Evolutionary conservation across 805 yeast genomes (phyloP).

Genomic region (Wickerhamiella lipophila): DNA sequence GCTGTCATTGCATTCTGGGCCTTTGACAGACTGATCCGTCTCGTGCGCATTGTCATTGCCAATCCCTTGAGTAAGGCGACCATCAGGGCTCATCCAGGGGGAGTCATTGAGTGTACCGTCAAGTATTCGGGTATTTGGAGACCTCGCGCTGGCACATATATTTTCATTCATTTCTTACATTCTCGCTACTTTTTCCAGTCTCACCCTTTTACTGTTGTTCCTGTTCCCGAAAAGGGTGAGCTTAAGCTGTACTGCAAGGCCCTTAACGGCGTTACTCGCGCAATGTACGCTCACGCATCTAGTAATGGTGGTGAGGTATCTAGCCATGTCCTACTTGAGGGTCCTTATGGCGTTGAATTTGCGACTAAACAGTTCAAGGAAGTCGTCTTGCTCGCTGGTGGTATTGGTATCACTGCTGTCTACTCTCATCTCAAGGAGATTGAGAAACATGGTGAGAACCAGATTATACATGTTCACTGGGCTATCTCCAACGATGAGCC

Average conservation of each 20-base stretch:
- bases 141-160: conserved; percentile 30
- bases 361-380: conserved; percentile 32
- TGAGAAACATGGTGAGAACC: conserved; percentile 12
- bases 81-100: conserved; percentile 4
- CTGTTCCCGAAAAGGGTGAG: conserved; percentile 9
- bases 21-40: conserved; percentile 48
- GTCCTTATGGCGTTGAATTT: conserved; percentile 46
- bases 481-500: conserved; percentile 5
- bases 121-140: conserved; percentile 13
- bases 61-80: conserved; percentile 6
- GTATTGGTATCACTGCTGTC: conserved; percentile 48
- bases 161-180: conserved; percentile 28
- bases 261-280: conserved; percentile 7
- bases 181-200: conserved; percentile 50
- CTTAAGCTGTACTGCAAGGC: conserved; percentile 10
- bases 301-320: neutral
- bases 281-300: neutral
- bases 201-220: conserved; percentile 52
- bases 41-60: conserved; percentile 33
- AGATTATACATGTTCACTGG: conserved; percentile 10
- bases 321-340: conserved; percentile 39
- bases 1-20: conserved; percentile 52
- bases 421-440: conserved; percentile 32
- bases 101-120: conserved; percentile 14
- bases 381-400: conserved; percentile 40